These are phyloP conservation scores for Wickerhamomyces canadensis DNA, from an alignment of 805 yeast species.

Conservation along the genomic window DNA sequence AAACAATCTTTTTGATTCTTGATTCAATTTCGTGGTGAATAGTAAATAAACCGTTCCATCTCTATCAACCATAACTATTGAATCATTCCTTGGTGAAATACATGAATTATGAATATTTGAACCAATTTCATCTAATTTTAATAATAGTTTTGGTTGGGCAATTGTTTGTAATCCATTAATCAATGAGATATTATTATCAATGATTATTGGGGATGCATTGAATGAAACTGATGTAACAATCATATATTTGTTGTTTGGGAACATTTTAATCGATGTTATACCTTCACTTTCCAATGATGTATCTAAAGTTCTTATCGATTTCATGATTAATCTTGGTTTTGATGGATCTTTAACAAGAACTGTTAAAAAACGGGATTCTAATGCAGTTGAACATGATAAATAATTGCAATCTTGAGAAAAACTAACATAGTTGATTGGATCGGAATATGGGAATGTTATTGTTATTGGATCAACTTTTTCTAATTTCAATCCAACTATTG, in stretches of 20 bases:
- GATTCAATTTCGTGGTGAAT: constrained; percentile 53
- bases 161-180: constrained; percentile 34
- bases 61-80: constrained; percentile 74
- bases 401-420: constrained; percentile 71
- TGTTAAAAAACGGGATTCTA: constrained; percentile 76
- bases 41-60: constrained; percentile 71
- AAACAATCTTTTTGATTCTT: constrained; percentile 42
- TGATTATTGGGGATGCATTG: constrained; percentile 59
- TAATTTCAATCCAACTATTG: constrained; percentile 7
- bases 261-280: constrained; percentile 72
- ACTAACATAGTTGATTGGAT: constrained; percentile 69
- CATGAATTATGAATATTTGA: constrained; percentile 67
- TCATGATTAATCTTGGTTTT: constrained; percentile 64
- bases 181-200: constrained; percentile 55
- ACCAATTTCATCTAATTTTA: constrained; percentile 76
- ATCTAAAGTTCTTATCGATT: constrained; percentile 57
- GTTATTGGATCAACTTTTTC: constrained; percentile 52
- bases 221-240: constrained; percentile 56
- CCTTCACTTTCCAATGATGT: constrained; percentile 80
- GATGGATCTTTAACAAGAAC: constrained; percentile 60
- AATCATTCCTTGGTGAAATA: constrained; percentile 82
- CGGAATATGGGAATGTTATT: constrained; percentile 79
- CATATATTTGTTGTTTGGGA: constrained; percentile 58
- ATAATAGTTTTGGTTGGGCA: constrained; percentile 54
- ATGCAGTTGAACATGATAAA: constrained; percentile 57